Conservation (phyloP, 2,329 filamentous ascomycete species). For the Fusarium neocosmosporiellum region DNA sequence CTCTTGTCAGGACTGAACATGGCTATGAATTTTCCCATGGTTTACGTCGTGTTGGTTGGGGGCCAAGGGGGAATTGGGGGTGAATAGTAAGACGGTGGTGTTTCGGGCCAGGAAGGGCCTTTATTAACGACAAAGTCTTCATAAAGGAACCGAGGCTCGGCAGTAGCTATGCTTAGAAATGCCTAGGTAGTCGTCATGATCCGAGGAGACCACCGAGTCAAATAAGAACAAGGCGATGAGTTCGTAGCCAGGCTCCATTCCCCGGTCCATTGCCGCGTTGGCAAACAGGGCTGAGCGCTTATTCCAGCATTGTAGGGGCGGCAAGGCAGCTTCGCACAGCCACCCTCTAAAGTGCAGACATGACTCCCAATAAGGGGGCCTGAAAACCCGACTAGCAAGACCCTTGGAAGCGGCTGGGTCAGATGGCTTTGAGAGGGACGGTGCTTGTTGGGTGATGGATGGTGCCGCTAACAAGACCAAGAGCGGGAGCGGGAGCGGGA, state of each 20-base stretch:
- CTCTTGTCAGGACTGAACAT: background rate
- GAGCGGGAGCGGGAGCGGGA: background rate
- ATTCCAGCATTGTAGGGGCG: background rate
- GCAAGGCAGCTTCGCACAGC: background rate
- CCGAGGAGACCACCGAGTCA: background rate
- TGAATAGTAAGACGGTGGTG: background rate
- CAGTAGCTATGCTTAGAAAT: background rate
- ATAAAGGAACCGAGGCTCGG: background rate
- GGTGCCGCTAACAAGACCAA: background rate
- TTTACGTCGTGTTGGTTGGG: background rate
- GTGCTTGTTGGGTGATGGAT: background rate
- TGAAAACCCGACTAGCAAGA: background rate
- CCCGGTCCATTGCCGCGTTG: background rate
- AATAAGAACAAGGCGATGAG: background rate
- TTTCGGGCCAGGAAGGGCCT: background rate
- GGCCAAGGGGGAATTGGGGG: background rate
- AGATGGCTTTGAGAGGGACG: background rate
- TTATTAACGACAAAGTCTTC: background rate
- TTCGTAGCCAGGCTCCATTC: background rate
- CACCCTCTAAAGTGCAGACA: background rate
- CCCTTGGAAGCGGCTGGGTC: background rate
- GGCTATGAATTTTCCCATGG: background rate
- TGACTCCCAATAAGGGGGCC: background rate
- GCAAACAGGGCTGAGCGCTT: slow-evolving; percentile 1
- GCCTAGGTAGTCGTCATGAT: background rate